Base-by-base conservation (phyloP, 495 filamentous ascomycete species). In the Hypoxylon lenormandii region DNA sequence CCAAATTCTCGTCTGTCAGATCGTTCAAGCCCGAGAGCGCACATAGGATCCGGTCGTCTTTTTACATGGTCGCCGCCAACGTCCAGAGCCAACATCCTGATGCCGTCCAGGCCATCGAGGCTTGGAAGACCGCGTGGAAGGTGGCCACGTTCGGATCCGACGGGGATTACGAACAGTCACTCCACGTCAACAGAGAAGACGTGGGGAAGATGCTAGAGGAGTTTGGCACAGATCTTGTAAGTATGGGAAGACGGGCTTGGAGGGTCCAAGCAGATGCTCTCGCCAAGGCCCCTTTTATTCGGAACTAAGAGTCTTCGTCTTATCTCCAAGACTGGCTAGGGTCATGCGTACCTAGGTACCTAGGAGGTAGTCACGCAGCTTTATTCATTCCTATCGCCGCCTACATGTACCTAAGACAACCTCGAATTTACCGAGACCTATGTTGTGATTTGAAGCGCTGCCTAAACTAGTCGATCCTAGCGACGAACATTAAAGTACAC, bases 61-160 rank as follows among this genome's bases (percentile, higher is more conserved):
- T 87, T 68, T 88, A 89, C 66, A 62, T 89, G 66, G 62, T 89
- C 33, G 85, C 85, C 0, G 82, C 72, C 16, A 69, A 83, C 18
- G 75, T 89, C 13, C 71, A 77, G 19, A 74, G 74, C 3, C 42
- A 72, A 13, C 45, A 58, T 52, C 15, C 65, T 11, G 74, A 74
- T 5, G 86, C 83, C 0, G 16, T 62, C 4, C 38, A 52, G 0
- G 80, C 81, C 1, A 66, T 89, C 5, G 43, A 62, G 8, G 49
- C 36, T 15, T 84, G 83, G 80, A 84, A 82, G 59, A 52, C 42
- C 16, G 22, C 48, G 5, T 88, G 85, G 85, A 74, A 69, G 26
- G 15, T 62, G 18, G 78, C 80, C 5, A 87, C 83, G 0, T 85
- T 88, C 60, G 77, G 74, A 0, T 65, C 69, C 0, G 78, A 80